Evolutionary conservation across 2,329 filamentous ascomycete species (phyloP), one percentile per base, ranked within the genome.

Genomic region (Fragosphaeria purpurea): DNA sequence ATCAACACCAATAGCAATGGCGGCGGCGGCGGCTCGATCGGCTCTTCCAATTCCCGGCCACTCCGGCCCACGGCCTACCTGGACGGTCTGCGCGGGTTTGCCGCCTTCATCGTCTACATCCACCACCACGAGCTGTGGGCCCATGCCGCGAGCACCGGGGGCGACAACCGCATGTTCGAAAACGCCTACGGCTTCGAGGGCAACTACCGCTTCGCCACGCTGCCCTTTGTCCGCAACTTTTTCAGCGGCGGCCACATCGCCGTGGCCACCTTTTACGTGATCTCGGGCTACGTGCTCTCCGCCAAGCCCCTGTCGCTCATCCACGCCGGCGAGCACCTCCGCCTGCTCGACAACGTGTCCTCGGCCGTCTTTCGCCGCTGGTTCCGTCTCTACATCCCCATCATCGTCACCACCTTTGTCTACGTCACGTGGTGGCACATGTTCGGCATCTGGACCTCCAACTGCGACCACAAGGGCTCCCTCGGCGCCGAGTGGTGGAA

Each of bases 1-100:
- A 22, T 22, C 22, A 11, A 35, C 33, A 33, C 8, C 41, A 9
- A 10, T 10, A 8, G 39, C 39, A 39, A 12, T 6, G 13, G 6
- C 31, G 37, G 11, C 35, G 6, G 11, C 33, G 13, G 10, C 7
- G 43, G 4, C 9, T 10, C 13, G 7, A n/a, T 12, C 30, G 8
- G 13, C 10, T 22, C 22, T 22, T 37, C 52, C 7, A 60, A 61
- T n/a, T 66, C 71, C 30, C 68, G 65, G 34, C 51, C 72, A 10
- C 63, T 73, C 11, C 67, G 74, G 6, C 66, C 68, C 13, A 82
- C 79, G 5, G 77, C 79, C n/a, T 82, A 78, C 56, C 70, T 82
- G 22, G 82, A 86, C 57, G 82, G 82, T 11, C 66, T 86, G 11
- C 69, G 83, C 59, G 82, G 83, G 4, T 83, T 85, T 54, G 81